These are phyloP conservation scores for Vanilla planifolia DNA, from an alignment of 106 monocot species.

Conservation along the genomic window DNA sequence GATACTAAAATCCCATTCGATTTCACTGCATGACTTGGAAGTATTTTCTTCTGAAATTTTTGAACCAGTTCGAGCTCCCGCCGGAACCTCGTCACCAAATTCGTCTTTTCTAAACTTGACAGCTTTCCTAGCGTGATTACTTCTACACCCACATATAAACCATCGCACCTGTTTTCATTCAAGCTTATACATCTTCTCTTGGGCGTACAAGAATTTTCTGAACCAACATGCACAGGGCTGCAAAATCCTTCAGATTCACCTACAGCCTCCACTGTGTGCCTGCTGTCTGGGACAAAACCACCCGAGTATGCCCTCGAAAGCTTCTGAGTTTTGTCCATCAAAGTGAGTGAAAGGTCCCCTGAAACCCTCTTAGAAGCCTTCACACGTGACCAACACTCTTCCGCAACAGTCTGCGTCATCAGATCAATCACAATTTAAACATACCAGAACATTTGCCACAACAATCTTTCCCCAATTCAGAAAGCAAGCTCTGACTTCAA, in stretches of 20 bases:
- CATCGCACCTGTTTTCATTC: constrained; percentile 32
- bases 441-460: neutral
- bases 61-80: constrained; percentile 61
- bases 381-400: constrained; percentile 23
- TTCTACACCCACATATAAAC: constrained; percentile 46
- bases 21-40: constrained; percentile 2
- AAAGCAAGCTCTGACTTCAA: neutral
- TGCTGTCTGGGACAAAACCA: constrained; percentile 17
- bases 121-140: constrained; percentile 48
- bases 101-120: constrained; percentile 42
- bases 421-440: neutral
- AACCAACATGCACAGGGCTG: constrained; percentile 43
- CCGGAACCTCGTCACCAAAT: constrained; percentile 37
- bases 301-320: constrained; percentile 23
- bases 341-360: constrained; percentile 10
- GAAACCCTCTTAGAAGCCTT: constrained; percentile 15
- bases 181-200: constrained; percentile 81
- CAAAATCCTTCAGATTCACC: constrained; percentile 69
- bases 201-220: constrained; percentile 56
- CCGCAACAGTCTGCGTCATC: constrained; percentile 25
- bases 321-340: constrained; percentile 41
- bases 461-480: neutral
- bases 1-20: constrained; percentile 27
- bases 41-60: constrained; percentile 44
- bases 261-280: constrained; percentile 44